These are phyloP conservation scores for Blastocystis sp. DNA, from an alignment of 352 stramenopile genomes.

Conservation along the genomic window DNA sequence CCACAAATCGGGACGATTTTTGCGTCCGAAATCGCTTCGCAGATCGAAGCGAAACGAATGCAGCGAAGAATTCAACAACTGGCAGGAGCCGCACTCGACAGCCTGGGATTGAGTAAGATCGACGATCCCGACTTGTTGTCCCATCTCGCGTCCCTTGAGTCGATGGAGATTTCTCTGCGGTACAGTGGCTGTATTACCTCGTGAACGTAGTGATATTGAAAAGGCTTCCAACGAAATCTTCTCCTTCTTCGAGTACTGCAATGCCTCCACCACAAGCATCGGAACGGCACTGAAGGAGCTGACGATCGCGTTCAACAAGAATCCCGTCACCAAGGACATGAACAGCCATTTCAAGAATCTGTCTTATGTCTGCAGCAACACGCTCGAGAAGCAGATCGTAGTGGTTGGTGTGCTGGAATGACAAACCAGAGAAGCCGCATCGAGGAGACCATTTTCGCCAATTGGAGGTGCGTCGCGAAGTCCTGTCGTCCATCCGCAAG, in stretches of 20 bases:
- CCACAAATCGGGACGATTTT: background rate
- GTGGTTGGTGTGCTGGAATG: background rate
- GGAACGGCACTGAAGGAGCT: constrained; percentile 11
- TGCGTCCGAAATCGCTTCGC: background rate
- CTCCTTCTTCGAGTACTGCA: constrained; percentile 22
- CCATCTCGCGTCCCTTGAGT: constrained; percentile 36
- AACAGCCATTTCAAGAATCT: constrained; percentile 53
- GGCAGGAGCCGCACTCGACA: constrained; percentile 55
- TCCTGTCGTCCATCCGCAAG: constrained; percentile 37
- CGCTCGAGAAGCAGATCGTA: constrained; percentile 50
- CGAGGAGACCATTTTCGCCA: constrained; percentile 62
- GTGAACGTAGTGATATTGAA: constrained; percentile 56
- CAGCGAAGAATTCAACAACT: constrained; percentile 55
- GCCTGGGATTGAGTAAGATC: constrained; percentile 40
- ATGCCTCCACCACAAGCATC: constrained; percentile 10
- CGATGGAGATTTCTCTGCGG: constrained; percentile 16
- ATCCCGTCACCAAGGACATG: constrained; percentile 8
- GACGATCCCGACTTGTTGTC: constrained; percentile 38
- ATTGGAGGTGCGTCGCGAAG: constrained; percentile 49
- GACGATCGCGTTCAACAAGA: constrained; percentile 29
- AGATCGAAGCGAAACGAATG: background rate
- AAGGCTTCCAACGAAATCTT: constrained; percentile 57
- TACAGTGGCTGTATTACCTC: background rate
- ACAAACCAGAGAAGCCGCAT: constrained; percentile 30
- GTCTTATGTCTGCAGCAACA: background rate